Evolutionary conservation across 306 rosid species (phyloP), one percentile per base, ranked within the genome.

Genomic region (Herpetospermum pedunculosum): DNA sequence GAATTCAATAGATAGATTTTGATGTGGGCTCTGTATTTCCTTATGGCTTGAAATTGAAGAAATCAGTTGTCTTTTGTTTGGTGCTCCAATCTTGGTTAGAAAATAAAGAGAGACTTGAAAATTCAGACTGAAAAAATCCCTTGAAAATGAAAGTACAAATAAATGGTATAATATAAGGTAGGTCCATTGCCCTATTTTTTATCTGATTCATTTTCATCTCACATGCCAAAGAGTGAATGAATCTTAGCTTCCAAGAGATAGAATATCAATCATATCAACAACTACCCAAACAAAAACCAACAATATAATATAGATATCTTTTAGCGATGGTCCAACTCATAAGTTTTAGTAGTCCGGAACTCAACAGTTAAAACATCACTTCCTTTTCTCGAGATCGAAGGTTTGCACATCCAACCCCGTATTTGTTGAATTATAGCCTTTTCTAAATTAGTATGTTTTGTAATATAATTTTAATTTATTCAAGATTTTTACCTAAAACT

Each of bases 191-290:
- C 40, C 16, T 28, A 69, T 34, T 32, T 28, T 28, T 70, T 15
- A 1, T 46, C 30, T 70, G 15, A 18, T 70, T 2, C 35, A 70
- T 46, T 46, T 18, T 70, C 37, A 69, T 40, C 1, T 69, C 74
- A 69, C 75, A 48, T 16, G 60, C 3, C 18, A n/a, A 69, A 26
- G 30, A 28, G 43, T 48, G 26, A 68, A 26, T 70, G 29, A 48
- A 48, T 8, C 55, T 65, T 70, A 70, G 38, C 74, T 70, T 70
- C 40, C 54, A 70, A 70, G 75, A 32, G 16, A 46, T 29, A 11
- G 32, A 70, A 70, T 15, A 70, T 7, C 35, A 70, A 68, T 69
- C 74, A 44, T 69, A 44, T 2, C 37, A 69, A 15, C 34, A 44
- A 69, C 55, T 0, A 43, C 37, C 26, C 13, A 19, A 71, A n/a